Conservation (phyloP, 257 asterid genomes). For the Lycium barbarum region DNA sequence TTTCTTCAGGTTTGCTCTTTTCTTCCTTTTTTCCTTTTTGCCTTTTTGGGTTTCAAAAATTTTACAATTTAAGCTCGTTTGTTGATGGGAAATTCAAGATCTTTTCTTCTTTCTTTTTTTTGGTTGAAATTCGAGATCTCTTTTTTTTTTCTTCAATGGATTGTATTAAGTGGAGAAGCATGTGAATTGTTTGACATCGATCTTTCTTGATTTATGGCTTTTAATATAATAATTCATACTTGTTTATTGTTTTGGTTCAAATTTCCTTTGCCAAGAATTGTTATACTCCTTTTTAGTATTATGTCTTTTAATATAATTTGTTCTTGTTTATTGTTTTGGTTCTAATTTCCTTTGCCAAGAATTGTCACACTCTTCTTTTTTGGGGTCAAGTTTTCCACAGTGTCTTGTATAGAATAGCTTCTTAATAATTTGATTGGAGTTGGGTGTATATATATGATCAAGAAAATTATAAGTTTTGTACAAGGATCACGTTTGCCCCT, state of each 20-base stretch:
- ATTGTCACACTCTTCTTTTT: background rate
- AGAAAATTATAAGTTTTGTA: background rate
- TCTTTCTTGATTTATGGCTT: background rate
- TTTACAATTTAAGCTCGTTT: background rate
- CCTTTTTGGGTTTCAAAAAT: background rate
- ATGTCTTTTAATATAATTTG: background rate
- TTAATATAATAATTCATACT: background rate
- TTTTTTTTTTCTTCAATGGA: background rate
- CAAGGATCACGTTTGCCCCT: background rate
- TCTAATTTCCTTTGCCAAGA: background rate
- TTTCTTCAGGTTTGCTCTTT: constrained; percentile 4
- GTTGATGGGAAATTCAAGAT: background rate
- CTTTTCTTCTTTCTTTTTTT: background rate
- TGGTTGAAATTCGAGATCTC: background rate
- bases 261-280: background rate
- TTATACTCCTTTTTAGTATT: background rate
- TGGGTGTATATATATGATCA: background rate
- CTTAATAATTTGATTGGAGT: background rate
- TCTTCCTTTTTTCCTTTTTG: background rate
- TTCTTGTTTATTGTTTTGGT: constrained; percentile 21
- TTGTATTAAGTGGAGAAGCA: background rate
- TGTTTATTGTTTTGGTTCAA: constrained; percentile 19
- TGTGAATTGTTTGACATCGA: background rate
- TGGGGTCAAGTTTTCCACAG: background rate
- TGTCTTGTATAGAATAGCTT: background rate